Percentiles rank a stretch among this genome's conserved stretches.
phyloP scores from a whole-genome alignment of 2,329 filamentous ascomycete genomes.

The Monilinia laxa region DNA sequence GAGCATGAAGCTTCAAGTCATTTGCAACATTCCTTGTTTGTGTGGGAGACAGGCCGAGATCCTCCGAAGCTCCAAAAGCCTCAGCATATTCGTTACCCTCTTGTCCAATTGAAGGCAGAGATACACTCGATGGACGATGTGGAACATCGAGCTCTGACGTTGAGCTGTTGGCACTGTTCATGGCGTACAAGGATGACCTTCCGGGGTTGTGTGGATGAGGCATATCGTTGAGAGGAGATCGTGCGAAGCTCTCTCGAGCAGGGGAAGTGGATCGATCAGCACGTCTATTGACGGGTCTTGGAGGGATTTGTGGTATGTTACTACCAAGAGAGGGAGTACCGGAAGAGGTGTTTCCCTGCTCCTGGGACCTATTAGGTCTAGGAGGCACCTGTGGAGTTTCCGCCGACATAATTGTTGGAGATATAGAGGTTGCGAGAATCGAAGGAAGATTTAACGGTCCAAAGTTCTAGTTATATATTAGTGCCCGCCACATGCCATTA shows the following conservation, averaged over 20 bases:
- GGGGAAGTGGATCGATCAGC: conserved; percentile 76
- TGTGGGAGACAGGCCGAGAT: conserved; percentile 55
- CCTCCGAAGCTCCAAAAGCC: conserved; percentile 50
- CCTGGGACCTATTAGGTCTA: conserved; percentile 56
- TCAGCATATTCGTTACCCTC: conserved; percentile 87
- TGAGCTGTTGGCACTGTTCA: conserved; percentile 41
- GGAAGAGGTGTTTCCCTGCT: conserved; percentile 43
- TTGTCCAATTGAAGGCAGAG: conserved; percentile 79
- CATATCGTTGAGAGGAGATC: conserved; percentile 78
- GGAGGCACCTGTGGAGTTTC: conserved; percentile 56
- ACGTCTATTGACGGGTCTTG: conserved; percentile 66
- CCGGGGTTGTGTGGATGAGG: conserved; percentile 48
- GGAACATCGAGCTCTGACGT: conserved; percentile 43
- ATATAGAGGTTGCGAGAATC: conserved; percentile 10
- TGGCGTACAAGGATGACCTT: conserved; percentile 43
- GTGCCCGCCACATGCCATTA: conserved; percentile 7
- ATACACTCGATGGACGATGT: conserved; percentile 71
- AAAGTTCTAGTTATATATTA: conserved; percentile 19
- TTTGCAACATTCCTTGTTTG: conserved; percentile 77
- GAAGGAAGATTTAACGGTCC: conserved; percentile 20
- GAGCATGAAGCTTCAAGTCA: conserved; percentile 84
- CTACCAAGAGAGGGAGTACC: conserved; percentile 37
- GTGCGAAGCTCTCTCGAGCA: conserved; percentile 74
- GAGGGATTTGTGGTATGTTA: conserved; percentile 71
- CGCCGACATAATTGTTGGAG: conserved; percentile 19